Base-by-base conservation (phyloP, 2,329 filamentous ascomycete species). In the Mollisia scopiformis region DNA sequence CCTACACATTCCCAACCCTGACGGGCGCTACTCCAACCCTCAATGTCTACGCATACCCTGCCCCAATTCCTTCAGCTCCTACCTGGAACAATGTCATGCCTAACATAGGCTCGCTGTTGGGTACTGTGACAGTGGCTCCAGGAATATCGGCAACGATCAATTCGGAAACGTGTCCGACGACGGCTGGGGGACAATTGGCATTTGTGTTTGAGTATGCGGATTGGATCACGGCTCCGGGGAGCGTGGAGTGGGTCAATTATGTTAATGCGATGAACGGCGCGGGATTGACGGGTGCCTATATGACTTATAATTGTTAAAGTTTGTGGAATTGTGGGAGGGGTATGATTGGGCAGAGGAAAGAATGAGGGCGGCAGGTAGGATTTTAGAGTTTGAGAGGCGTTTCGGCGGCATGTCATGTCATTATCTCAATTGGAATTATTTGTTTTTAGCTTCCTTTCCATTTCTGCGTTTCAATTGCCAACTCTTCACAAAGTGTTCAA, bases 281-380 rank as follows among this genome's bases (percentile, higher is more conserved):
- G 5, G 59, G 55, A 16, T 21, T 33, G 53, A 39, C 43, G 14
- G 59, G 62, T 3, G 52, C 59, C 16, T 64, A 59, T 51, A 57
- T 64, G 56, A 57, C 27, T n/a, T 62, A 62, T 54, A 57, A 62
- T 52, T 64, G 62, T 37, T 64, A 59, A 11, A 11, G 3, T 23
- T 23, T 10, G 10, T 46, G 41, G 41, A 46, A 21, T 13, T 46
- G 19, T n/a, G 13, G 37, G 37, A 3, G 14, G n/a, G n/a, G n/a
- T n/a, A n/a, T n/a, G n/a, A n/a, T n/a, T n/a, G n/a, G n/a, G n/a
- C n/a, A n/a, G n/a, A n/a, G n/a, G n/a, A n/a, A n/a, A n/a, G n/a
- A n/a, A n/a, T n/a, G n/a, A n/a, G n/a, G n/a, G n/a, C n/a, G n/a
- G n/a, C n/a, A n/a, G n/a, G n/a, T n/a, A n/a, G n/a, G n/a, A n/a